These are phyloP conservation scores for Cryoendolithus antarcticus DNA, from an alignment of 2,329 filamentous ascomycete genomes.

Conservation along the genomic window DNA sequence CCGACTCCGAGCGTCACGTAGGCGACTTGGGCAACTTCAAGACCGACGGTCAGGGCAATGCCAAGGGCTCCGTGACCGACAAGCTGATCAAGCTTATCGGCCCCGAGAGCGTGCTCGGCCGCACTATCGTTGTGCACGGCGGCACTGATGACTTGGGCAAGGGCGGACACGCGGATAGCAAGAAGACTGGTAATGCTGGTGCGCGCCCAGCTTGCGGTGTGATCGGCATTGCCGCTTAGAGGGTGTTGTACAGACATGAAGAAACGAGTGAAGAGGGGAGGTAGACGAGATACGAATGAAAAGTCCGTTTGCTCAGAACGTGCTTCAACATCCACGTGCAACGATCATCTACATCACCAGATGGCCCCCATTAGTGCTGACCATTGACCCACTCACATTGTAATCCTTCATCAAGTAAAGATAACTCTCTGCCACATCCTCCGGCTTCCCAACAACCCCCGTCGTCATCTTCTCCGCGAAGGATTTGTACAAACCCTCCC, in stretches of 20 bases:
- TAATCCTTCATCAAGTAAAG: conserved; percentile 36
- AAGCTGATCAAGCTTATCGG: conserved; percentile 90
- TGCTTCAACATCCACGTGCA: no score
- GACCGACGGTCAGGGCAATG: conserved; percentile 85
- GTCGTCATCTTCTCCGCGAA: conserved; percentile 20
- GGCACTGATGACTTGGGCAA: conserved; percentile 96
- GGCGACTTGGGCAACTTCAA: conserved; percentile 96
- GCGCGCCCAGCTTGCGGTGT: conserved; percentile 79
- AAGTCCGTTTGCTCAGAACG: no score
- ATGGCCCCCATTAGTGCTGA: conserved; percentile 25
- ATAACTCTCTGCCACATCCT: conserved; percentile 37
- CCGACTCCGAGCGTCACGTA: conserved; percentile 77
- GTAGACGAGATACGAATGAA: neutral
- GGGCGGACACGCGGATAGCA: conserved; percentile 83
- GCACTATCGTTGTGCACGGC: conserved; percentile 86
- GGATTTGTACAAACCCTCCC: conserved; percentile 14
- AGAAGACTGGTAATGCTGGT: conserved; percentile 97
- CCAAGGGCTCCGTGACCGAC: conserved; percentile 69
- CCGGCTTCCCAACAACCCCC: conserved; percentile 25
- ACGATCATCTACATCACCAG: conserved; percentile 16
- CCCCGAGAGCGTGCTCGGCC: conserved; percentile 86
- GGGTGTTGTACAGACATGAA: no score
- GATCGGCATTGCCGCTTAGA: conserved; percentile 26
- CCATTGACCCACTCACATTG: conserved; percentile 33
- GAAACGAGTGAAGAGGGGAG: neutral